Evolutionary conservation across 2,329 filamentous ascomycete species (phyloP).

Genomic region (Sporothrix phasma): DNA sequence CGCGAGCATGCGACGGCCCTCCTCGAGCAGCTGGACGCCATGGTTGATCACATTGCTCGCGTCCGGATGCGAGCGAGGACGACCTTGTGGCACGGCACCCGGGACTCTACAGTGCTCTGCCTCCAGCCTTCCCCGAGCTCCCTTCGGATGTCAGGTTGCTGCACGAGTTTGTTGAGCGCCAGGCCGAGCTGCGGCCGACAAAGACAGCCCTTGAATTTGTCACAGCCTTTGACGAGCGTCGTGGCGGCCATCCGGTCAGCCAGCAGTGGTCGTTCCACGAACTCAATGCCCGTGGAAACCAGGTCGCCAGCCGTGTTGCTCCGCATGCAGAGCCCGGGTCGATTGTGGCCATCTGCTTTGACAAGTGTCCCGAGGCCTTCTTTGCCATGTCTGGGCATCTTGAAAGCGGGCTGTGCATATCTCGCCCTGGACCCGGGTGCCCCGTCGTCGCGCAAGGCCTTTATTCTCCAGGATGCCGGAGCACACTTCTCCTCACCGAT

Average conservation of each 20-base stretch:
- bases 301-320: constrained; percentile 56
- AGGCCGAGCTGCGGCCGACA: constrained; percentile 45
- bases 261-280: constrained; percentile 64
- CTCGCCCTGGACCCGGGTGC: constrained; percentile 69
- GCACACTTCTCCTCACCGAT: constrained; percentile 54
- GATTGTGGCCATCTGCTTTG: constrained; percentile 68
- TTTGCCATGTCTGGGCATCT: constrained; percentile 70
- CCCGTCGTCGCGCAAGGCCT: constrained; percentile 61
- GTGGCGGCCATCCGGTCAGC: constrained; percentile 30
- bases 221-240: constrained; percentile 38
- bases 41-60: constrained; percentile 50
- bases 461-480: constrained; percentile 65
- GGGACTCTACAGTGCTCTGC: constrained; percentile 53
- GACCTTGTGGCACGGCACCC: constrained; percentile 27
- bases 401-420: constrained; percentile 75
- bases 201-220: constrained; percentile 68
- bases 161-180: constrained; percentile 67
- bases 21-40: constrained; percentile 59
- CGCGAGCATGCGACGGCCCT: constrained; percentile 55
- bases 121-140: constrained; percentile 49
- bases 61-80: constrained; percentile 33
- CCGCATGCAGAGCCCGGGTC: constrained; percentile 41
- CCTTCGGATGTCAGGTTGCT: constrained; percentile 50
- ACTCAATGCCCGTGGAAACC: constrained; percentile 61
- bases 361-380: constrained; percentile 76